Evolutionary conservation across 2,329 filamentous ascomycete species (phyloP), one percentile per base, ranked within the genome.

Genomic region (Cadophora malorum): DNA sequence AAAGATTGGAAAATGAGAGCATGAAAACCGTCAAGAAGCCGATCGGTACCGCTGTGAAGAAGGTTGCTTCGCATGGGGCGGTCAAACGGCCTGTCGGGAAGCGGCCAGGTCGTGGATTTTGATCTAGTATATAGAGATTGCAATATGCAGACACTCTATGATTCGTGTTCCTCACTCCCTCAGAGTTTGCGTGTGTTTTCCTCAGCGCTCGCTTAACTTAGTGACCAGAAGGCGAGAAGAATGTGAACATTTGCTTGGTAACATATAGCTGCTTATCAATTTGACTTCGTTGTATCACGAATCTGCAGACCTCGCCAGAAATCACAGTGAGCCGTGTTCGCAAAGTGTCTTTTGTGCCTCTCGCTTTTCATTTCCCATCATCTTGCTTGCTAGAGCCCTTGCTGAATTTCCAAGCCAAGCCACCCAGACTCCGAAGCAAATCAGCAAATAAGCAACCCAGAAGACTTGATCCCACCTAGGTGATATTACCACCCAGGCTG

Each of bases 61-160:
- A 88, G 77, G 84, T 89, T 74, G 81, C 88, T 62, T 85, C 83
- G n/a, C 84, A 85, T 64, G 88, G 88, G 0, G 86, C 85, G 2
- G 88, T 90, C 41, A 87, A 85, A 76, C 89, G 87, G 76, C 87
- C 87, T 0, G 81, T 87, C 0, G 79, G 83, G 25, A 89, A 87
- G 78, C 81, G 86, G 67, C 81, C 85, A 16, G 85, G 85, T 0
- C 80, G 86, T 65, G 86, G 86, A 49, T 77, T 77, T 49, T 78
- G 63, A 72, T 63, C 14, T 50, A 58, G 33, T 19, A 23, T 38
- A 38, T 38, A 53, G n/a, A 55, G 28, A n/a, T n/a, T n/a, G 50
- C 1, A 3, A 28, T 28, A 25, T 16, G 50, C 50, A 55, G 52
- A 55, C 25, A 28, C 45, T 33, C 31, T 21, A 23, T 8, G 53